Evolutionary conservation across 2,329 filamentous ascomycete species (phyloP), one percentile per base, ranked within the genome.

Genomic region (Graphilbum ipis-grandicollis): DNA sequence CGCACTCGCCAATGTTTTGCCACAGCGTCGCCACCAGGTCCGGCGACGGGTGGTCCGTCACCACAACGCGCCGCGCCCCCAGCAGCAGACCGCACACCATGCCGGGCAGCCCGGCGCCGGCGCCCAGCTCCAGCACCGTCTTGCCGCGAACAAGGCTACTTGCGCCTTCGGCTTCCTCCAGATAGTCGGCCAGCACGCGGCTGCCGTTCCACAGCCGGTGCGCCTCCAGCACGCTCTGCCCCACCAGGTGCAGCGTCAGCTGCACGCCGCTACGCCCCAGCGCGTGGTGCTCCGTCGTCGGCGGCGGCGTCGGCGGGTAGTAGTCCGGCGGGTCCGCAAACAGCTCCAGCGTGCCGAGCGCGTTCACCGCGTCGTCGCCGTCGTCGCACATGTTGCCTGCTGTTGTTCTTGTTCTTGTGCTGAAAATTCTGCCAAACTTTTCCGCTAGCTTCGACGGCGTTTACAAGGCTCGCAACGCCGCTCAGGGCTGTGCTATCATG

Each of bases 171-270:
- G 2, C 15, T 3, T 69, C 59, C 56, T 93, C 83, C 40, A 94
- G 73, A 56, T 85, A 85, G 46, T 74, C 65, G 14, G 85, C 73
- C 34, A 88, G 68, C 29, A 82, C 73, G 43, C 81, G 78, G 41
- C 79, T 78, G 42, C 83, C 86, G 55, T 94, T 92, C 88, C 88
- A 96, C 22, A 94, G 68, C 45, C 81, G 69, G 55, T 93, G 83
- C 19, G 83, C 85, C 72, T 90, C 92, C 18, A 92, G 69, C 28
- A 84, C 81, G 62, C 81, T 86, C 55, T 81, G 75, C 40, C 85
- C 85, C 31, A 93, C 83, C 59, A 48, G 43, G 35, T 47, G 43
- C 46, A 85, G 64, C 38, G 58, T 66, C 43, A 82, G 56, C 29
- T 60, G 61, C 37, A 69, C 44, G 33, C 76, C 76, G 22, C 68